These are phyloP conservation scores for Sherardia arvensis DNA, from an alignment of 257 asterid genomes.

Conservation along the genomic window DNA sequence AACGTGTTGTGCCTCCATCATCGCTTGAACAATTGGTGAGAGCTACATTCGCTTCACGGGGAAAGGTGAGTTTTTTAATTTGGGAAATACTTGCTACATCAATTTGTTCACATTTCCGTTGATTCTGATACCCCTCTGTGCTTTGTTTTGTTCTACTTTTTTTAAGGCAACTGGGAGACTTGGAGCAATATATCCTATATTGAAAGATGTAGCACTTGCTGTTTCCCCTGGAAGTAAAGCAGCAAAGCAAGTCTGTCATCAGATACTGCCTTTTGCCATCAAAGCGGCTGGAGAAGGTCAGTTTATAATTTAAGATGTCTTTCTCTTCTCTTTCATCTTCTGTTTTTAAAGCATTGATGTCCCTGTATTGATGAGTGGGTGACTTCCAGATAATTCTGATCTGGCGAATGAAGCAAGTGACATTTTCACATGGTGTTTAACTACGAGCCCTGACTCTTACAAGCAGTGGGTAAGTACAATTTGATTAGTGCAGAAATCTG, in stretches of 20 bases:
- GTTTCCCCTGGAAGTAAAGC: constrained; percentile 30
- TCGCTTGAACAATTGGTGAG: constrained; percentile 14
- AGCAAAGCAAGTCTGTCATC: constrained; percentile 20
- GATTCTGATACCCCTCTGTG: neutral
- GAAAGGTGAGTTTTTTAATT: constrained; percentile 8
- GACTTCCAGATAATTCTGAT: constrained; percentile 20
- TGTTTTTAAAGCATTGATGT: neutral
- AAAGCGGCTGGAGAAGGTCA: constrained; percentile 27
- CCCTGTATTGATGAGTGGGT: neutral
- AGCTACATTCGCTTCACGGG: constrained; percentile 13
- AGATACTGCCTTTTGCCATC: constrained; percentile 19
- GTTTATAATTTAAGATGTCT: neutral
- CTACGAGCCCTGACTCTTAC: constrained; percentile 17
- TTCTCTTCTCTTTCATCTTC: neutral
- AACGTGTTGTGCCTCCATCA: constrained; percentile 18
- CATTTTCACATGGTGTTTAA: constrained; percentile 25
- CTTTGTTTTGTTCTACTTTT: neutral
- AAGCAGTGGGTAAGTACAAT: constrained; percentile 18
- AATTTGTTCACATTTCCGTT: neutral
- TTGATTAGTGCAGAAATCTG: neutral
- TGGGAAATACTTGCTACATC: neutral
- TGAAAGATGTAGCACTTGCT: constrained; percentile 28
- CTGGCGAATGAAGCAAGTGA: constrained; percentile 19
- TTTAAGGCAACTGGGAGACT: constrained; percentile 25
- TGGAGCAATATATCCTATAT: constrained; percentile 18